Percentiles rank a stretch among this genome's conserved stretches.
Conservation (phyloP, 2,329 filamentous ascomycete genomes). For the Colletotrichum tropicicola region DNA sequence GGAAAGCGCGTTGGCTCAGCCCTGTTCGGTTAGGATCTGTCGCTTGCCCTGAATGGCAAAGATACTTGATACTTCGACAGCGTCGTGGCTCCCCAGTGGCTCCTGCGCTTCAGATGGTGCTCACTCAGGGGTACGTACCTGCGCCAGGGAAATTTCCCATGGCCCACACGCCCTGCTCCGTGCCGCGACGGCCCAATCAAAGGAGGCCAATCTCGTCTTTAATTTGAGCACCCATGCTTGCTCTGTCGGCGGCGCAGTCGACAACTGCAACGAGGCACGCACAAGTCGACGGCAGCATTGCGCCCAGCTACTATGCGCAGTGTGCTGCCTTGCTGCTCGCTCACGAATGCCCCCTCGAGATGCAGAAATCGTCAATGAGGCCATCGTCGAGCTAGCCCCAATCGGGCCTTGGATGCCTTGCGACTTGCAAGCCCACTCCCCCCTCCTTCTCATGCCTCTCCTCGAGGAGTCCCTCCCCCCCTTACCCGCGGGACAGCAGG, state of each 20-base stretch:
- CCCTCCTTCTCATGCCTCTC: background rate
- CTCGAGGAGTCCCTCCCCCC: background rate
- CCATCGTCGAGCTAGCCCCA: background rate
- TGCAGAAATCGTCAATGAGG: background rate
- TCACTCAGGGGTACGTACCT: constrained; percentile 18
- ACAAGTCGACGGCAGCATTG: constrained; percentile 15
- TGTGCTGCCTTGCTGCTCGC: background rate
- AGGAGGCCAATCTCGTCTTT: constrained; percentile 16
- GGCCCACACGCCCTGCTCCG: constrained; percentile 9
- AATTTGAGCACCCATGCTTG: constrained; percentile 22
- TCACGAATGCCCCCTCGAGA: background rate
- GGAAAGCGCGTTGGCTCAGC: constrained; percentile 29
- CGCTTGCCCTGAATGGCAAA: background rate
- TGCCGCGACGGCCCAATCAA: constrained; percentile 7
- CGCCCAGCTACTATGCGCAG: constrained; percentile 22
- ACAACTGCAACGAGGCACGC: constrained; percentile 26
- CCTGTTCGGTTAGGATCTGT: constrained; percentile 19
- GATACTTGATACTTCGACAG: background rate
- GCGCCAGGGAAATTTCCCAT: constrained; percentile 19
- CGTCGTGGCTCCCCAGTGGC: background rate
- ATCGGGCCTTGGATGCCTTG: background rate
- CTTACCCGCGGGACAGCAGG: too few species aligned
- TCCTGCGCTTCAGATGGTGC: constrained; percentile 8
- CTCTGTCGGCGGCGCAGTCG: constrained; percentile 24
- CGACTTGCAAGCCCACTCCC: background rate